Base-by-base conservation (phyloP, 257 asterid genomes). In the Solanum rostratum region DNA sequence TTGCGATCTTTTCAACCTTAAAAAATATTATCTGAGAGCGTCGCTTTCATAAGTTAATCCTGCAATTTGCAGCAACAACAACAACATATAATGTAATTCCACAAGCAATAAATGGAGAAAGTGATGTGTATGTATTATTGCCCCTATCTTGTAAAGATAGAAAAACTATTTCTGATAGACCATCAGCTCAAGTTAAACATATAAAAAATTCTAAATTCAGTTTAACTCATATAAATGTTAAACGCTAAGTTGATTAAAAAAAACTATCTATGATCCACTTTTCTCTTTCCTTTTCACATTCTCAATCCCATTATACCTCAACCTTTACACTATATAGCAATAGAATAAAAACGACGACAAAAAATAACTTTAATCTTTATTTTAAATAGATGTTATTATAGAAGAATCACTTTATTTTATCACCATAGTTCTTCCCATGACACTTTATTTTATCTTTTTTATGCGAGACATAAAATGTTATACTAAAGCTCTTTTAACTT, bases 81-180 rank as follows among this genome's bases (percentile, higher is more conserved):
- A 5, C 3, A 57, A 57, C n/a, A 20, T 57, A 1, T 6, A 3
- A 29, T 57, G 0, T 57, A 57, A n/a, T 57, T 2, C 0, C 30
- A n/a, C 29, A 57, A 10, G 10, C n/a, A 57, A 0, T 1, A 19
- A n/a, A 0, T 59, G n/a, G 5, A n/a, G 7, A 59, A 59, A 14
- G 15, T 59, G 30, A 8, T 9, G 10, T 9, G 1, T 43, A 9
- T 5, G 6, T 27, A 55, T 55, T 6, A 0, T 9, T 55, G 9
- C 24, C 4, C 6, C 55, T 14, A 57, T 0, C 62, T 55, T 3
- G 29, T 20, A 2, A 20, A 20, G 3, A 9, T 57, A 20, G 29
- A 20, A 20, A 57, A 57, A 57, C 3, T 3, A 0, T 1, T 20
- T 20, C 7, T 57, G 6, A 57, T 57, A 57, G 9, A 20, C 10